Percentiles rank a stretch among this genome's conserved stretches.
Conservation (phyloP, 2,329 filamentous ascomycete species). For the Xylaria hypoxylon region DNA sequence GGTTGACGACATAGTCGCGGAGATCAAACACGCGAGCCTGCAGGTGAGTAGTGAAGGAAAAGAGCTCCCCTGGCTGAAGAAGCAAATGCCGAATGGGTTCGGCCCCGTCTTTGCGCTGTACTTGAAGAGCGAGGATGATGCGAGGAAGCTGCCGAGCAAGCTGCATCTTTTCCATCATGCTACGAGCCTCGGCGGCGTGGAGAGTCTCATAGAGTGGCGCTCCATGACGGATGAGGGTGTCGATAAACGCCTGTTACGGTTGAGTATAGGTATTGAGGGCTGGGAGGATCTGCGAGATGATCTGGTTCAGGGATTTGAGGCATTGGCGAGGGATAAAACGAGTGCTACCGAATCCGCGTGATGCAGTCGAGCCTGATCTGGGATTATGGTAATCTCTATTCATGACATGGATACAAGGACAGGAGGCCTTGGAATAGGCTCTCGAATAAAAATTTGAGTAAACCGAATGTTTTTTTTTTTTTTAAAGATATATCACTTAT, state of each 20-base stretch:
- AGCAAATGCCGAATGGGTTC: constrained; percentile 92
- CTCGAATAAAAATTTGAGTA: neutral
- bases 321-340: constrained; percentile 56
- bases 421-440: neutral
- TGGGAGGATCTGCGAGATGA: constrained; percentile 87
- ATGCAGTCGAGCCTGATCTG: neutral
- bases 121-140: constrained; percentile 69
- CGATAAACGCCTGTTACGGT: constrained; percentile 77
- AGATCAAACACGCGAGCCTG: constrained; percentile 81
- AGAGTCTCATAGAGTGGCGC: constrained; percentile 97
- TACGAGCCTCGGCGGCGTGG: constrained; percentile 91
- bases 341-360: neutral
- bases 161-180: constrained; percentile 91
- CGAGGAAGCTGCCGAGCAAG: constrained; percentile 79
- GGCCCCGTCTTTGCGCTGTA: constrained; percentile 87
- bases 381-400: too few species aligned
- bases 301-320: constrained; percentile 73
- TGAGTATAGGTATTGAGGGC: constrained; percentile 89
- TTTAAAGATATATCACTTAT: neutral
- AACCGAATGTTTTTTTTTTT: neutral
- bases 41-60: constrained; percentile 61
- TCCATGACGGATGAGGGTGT: constrained; percentile 84
- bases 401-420: neutral
- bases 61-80: constrained; percentile 72
- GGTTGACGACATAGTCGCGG: constrained; percentile 67